A percentile compares a stretch with the other conserved stretches of the same genome.
These are phyloP conservation scores for Aristolochia californica DNA, from an alignment of 164 flowering plant genomes.

Conservation along the genomic window DNA sequence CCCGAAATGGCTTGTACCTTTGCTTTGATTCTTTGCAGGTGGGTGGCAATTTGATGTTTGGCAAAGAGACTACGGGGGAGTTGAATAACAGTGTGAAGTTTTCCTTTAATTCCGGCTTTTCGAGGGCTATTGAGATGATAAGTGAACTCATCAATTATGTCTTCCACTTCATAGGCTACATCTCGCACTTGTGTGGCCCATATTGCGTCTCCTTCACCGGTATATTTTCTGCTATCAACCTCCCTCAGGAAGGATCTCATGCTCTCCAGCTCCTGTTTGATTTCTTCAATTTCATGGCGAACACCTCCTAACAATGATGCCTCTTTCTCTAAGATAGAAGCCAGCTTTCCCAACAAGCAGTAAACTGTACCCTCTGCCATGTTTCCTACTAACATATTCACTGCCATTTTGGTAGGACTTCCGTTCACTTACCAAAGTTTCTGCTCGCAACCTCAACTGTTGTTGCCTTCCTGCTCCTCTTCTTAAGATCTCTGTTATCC, in stretches of 20 bases:
- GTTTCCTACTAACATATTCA: not conserved
- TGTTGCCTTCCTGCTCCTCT: not conserved
- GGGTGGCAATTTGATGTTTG: not conserved
- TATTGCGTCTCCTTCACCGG: not conserved
- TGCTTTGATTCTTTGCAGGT: not conserved
- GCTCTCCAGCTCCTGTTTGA: conserved; percentile 19
- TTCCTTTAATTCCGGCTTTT: not conserved
- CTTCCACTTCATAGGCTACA: not conserved
- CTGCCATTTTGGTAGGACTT: not conserved
- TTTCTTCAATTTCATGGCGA: not conserved
- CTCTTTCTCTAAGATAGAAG: not conserved
- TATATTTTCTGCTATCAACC: not conserved
- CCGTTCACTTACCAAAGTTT: too few relatives aligned
- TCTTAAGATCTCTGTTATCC: not conserved
- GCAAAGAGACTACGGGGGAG: not conserved
- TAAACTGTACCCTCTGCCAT: not conserved
- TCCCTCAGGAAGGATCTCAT: conserved; percentile 4
- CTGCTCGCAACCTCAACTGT: not conserved
- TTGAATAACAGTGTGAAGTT: not conserved
- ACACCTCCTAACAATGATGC: conserved; percentile 1
- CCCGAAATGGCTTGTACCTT: not conserved
- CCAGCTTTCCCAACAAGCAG: not conserved
- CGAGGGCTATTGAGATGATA: not conserved
- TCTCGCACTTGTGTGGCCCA: not conserved
- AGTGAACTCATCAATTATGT: conserved; percentile 3